Evolutionary conservation across 495 filamentous ascomycete genomes (phyloP).

Genomic region (Aspergillus mulundensis): DNA sequence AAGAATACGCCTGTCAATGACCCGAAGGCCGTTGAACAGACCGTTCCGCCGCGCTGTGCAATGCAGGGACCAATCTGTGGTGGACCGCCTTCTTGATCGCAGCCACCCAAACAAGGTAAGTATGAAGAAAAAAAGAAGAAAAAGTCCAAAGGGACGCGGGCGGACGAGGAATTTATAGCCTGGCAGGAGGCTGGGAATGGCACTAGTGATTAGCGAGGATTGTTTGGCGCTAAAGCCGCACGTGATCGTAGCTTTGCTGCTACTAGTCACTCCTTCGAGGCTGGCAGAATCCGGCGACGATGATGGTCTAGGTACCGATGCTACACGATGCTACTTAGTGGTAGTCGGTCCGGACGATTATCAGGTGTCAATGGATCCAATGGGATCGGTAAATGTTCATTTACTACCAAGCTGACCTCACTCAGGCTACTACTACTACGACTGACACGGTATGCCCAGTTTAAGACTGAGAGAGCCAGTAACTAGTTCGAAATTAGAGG

Average conservation of each 20-base stretch:
- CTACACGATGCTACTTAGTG: no score
- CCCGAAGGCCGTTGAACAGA: slow-evolving; percentile 65
- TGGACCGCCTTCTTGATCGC: slow-evolving; percentile 59
- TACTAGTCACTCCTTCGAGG: no score
- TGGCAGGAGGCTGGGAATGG: neutral
- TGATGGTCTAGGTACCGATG: no score
- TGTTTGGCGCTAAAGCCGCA: neutral
- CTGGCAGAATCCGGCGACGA: no score
- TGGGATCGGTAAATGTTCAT: no score
- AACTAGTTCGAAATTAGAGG: neutral
- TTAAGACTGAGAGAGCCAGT: no score
- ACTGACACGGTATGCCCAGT: no score
- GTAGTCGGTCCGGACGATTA: no score
- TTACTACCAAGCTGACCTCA: no score
- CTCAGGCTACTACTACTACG: no score
- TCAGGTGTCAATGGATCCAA: no score
- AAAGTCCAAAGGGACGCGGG: slow-evolving; percentile 20
- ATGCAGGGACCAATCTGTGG: slow-evolving; percentile 67
- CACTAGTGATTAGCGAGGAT: slow-evolving; percentile 35
- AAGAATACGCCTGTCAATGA: slow-evolving; percentile 71
- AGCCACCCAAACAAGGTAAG: slow-evolving; percentile 67
- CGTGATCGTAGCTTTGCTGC: no score
- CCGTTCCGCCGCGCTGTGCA: slow-evolving; percentile 69
- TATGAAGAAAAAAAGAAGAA: slow-evolving; percentile 60
- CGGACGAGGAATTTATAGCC: slow-evolving; percentile 24